Evolutionary conservation across 1,284 basidiomycete genomes (phyloP), one percentile per base, ranked within the genome.

Genomic region (Ustilago crameri): DNA sequence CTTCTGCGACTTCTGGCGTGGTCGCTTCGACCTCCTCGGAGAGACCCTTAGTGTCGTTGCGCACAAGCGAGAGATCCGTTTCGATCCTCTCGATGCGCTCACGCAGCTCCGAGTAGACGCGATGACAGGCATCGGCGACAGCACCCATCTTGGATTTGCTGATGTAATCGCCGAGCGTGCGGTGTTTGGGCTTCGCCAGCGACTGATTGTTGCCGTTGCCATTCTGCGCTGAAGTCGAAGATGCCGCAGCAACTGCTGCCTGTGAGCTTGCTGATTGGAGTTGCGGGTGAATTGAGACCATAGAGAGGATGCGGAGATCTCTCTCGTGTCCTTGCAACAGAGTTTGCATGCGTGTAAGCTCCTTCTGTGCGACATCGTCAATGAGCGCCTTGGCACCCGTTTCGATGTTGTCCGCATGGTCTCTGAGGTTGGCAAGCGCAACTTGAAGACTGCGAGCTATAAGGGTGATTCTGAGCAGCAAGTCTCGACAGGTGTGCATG

Each of bases 121-220:
- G 48, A 22, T 47, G 41, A 42, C 79, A 82, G 2, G 68, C 68
- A 9, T 75, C 59, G 0, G 76, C 81, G n/a, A 78, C 74, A 7
- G 70, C 70, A 3, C 55, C 67, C 68, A 81, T 78, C 43, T 76
- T 71, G 42, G 61, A 54, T 24, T 65, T 58, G 53, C 65, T 65
- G 49, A 82, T 73, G 38, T 76, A 80, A 58, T 78, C 74, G 42
- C 75, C 77, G 15, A 82, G 73, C n/a, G 71, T 76, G 2, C 68
- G 53, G 41, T 74, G 61, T 32, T 62, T 65, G 3, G 58, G 61
- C 46, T 60, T 72, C 9, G 51, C 26, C 7, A 43, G 34, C 1
- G 55, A 17, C 27, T 54, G 58, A 10, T 42, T 54, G 27, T 57
- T 58, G 47, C 41, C 45, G 32, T 30, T 34, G n/a, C 58, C 50